Percentiles rank a stretch among this genome's conserved stretches.
Conservation (phyloP, 805 yeast genomes). For the Monosporozyma siamensis region DNA sequence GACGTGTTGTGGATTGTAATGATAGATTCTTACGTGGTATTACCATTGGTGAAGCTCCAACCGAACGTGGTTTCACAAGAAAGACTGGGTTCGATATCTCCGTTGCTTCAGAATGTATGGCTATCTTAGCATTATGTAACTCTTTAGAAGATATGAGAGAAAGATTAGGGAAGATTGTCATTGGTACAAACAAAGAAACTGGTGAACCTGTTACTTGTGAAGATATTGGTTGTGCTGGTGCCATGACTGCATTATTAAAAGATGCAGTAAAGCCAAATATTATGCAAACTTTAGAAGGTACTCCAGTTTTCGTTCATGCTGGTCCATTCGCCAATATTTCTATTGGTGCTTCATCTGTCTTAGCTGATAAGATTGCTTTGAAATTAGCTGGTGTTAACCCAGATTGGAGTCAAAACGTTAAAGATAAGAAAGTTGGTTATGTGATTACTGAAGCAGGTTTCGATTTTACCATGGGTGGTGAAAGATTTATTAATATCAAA, state of each 20-base stretch:
- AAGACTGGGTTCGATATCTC: conserved; percentile 91
- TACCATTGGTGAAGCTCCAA: conserved; percentile 85
- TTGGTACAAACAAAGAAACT: conserved; percentile 63
- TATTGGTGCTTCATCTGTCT: conserved; percentile 92
- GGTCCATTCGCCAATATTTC: conserved; percentile 98
- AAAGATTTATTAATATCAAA: conserved; percentile 90
- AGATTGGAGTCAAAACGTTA: too few species aligned
- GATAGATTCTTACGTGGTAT: conserved; percentile 85
- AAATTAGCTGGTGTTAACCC: conserved; percentile 67
- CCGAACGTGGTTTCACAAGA: conserved; percentile 82
- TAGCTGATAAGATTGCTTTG: conserved; percentile 88
- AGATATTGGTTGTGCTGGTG: conserved; percentile 93
- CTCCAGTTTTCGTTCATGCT: conserved; percentile 95
- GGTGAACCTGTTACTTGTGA: conserved; percentile 88
- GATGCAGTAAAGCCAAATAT: conserved; percentile 94
- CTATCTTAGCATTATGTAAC: conserved; percentile 77
- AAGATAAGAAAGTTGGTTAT: too few species aligned
- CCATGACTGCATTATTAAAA: conserved; percentile 88
- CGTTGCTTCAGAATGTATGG: conserved; percentile 95
- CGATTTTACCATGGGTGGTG: conserved; percentile 99
- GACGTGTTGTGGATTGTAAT: conserved; percentile 89
- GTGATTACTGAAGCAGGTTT: conserved; percentile 98
- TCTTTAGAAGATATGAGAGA: conserved; percentile 75
- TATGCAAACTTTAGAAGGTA: conserved; percentile 96
- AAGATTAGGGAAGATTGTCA: conserved; percentile 82